Conservation (phyloP, 495 filamentous ascomycete genomes). For the Xylaria curta region DNA sequence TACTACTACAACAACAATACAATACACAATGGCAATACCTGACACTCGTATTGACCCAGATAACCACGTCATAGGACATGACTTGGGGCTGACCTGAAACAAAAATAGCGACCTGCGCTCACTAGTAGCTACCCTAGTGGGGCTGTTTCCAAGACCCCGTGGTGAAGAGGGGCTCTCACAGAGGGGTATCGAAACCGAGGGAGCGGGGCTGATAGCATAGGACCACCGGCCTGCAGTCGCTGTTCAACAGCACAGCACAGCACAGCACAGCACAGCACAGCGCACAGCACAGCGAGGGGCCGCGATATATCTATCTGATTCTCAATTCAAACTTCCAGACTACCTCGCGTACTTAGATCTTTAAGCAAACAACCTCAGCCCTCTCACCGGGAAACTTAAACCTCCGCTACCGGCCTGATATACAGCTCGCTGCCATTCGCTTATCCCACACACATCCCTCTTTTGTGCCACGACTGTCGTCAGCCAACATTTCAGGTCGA, state of each 20-base stretch:
- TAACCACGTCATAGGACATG: slow-evolving; percentile 7
- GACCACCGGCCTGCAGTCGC: neutral
- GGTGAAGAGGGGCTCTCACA: neutral
- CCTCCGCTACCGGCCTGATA: neutral
- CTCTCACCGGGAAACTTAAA: neutral
- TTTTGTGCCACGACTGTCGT: neutral
- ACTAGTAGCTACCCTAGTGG: neutral
- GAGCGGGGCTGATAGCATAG: neutral
- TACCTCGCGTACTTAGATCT: too few species aligned
- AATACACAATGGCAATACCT: too few species aligned
- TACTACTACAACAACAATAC: too few species aligned
- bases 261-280: neutral
- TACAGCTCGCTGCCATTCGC: neutral
- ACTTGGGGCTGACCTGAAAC: neutral
- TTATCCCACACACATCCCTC: neutral
- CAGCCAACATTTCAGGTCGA: neutral
- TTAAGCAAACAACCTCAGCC: neutral
- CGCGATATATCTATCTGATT: neutral
- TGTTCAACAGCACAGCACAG: neutral
- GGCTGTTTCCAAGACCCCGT: neutral
- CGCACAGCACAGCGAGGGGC: neutral
- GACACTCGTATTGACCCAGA: neutral
- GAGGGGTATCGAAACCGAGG: neutral
- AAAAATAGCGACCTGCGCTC: neutral
- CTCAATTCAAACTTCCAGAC: neutral